These are phyloP conservation scores for Leccinum glutinopallens DNA, from an alignment of 1,284 basidiomycete genomes.

Conservation along the genomic window DNA sequence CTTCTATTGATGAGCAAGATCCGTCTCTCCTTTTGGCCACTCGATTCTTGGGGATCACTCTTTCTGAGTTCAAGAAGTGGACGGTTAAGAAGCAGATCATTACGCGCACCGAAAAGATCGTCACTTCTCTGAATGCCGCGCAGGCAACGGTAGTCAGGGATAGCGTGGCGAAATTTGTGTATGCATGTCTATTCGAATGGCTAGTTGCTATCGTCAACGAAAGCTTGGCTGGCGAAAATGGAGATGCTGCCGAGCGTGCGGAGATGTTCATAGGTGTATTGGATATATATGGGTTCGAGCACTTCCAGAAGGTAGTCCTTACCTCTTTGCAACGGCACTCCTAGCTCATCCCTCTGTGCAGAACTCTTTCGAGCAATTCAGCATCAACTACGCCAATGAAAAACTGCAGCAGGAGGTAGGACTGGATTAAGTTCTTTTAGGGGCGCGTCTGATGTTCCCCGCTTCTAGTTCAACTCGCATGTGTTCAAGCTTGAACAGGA, in stretches of 20 bases:
- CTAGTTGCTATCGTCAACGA: slow-evolving; percentile 97
- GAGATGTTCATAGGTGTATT: slow-evolving; percentile 99
- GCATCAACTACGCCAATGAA: slow-evolving; percentile 99
- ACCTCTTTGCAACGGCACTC: slow-evolving; percentile 2
- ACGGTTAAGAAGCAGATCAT: slow-evolving; percentile 97
- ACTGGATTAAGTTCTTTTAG: neutral
- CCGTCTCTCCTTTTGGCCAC: slow-evolving; percentile 81
- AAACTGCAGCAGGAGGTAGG: slow-evolving; percentile 92
- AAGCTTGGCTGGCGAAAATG: slow-evolving; percentile 88
- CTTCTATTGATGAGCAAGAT: slow-evolving; percentile 85
- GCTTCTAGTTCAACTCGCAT: slow-evolving; percentile 88
- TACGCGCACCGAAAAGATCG: slow-evolving; percentile 94
- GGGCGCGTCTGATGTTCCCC: slow-evolving; percentile 24
- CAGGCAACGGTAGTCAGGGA: slow-evolving; percentile 97
- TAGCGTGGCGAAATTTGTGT: slow-evolving; percentile 98
- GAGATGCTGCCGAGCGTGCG: slow-evolving; percentile 81
- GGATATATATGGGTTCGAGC: slow-evolving; percentile 96
- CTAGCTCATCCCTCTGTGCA: slow-evolving; percentile 31
- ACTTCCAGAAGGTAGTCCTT: slow-evolving; percentile 82
- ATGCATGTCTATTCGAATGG: slow-evolving; percentile 99
- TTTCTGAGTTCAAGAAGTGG: slow-evolving; percentile 98
- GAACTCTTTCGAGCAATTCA: slow-evolving; percentile 99
- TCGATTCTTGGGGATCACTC: slow-evolving; percentile 87
- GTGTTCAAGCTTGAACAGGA: slow-evolving; percentile 99
- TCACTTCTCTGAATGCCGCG: slow-evolving; percentile 81